A percentile compares a stretch with the other conserved stretches of the same genome.
Evolutionary conservation across 352 stramenopile species (phyloP).

Genomic region (Phytophthora boehmeriae): DNA sequence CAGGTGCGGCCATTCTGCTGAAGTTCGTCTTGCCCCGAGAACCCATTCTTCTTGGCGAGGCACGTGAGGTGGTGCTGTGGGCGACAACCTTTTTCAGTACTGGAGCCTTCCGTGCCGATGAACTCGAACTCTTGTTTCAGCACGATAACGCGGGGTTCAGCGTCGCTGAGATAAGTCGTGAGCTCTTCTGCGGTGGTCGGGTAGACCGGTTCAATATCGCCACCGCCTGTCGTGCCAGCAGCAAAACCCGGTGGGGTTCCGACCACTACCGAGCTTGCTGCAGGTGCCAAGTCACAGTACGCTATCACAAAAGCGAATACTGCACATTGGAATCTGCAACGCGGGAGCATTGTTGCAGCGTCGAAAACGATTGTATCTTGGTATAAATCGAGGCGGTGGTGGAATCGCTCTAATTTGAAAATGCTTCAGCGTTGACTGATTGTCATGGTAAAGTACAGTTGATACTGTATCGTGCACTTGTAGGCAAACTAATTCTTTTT

Average conservation of each 20-base stretch:
- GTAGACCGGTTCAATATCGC: slow-evolving; percentile 36
- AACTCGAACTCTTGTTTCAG: slow-evolving; percentile 57
- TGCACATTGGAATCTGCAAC: too few relatives aligned
- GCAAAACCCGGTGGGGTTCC: slow-evolving; percentile 14
- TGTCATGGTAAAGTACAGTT: too few relatives aligned
- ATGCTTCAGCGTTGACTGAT: too few relatives aligned
- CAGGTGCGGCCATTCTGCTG: slow-evolving; percentile 36
- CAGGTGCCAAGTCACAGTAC: background rate
- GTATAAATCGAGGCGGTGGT: too few relatives aligned
- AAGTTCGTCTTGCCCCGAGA: slow-evolving; percentile 51
- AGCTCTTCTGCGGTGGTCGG: slow-evolving; percentile 46
- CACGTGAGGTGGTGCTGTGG: slow-evolving; percentile 40
- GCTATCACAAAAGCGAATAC: background rate
- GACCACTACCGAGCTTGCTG: slow-evolving; percentile 6
- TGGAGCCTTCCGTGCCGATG: slow-evolving; percentile 43
- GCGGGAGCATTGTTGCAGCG: too few relatives aligned
- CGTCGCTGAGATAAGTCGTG: slow-evolving; percentile 38
- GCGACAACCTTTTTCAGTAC: slow-evolving; percentile 48
- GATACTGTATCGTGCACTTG: too few relatives aligned
- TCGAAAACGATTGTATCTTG: too few relatives aligned
- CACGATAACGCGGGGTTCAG: slow-evolving; percentile 47
- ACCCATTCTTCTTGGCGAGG: slow-evolving; percentile 54
- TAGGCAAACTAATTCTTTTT: too few relatives aligned
- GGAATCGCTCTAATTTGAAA: too few relatives aligned
- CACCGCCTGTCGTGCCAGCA: slow-evolving; percentile 40